A percentile compares a stretch with the other conserved stretches of the same genome.
Evolutionary conservation across 1,139 yeast species (phyloP).

Genomic region (Magnusiomyces clavatus): DNA sequence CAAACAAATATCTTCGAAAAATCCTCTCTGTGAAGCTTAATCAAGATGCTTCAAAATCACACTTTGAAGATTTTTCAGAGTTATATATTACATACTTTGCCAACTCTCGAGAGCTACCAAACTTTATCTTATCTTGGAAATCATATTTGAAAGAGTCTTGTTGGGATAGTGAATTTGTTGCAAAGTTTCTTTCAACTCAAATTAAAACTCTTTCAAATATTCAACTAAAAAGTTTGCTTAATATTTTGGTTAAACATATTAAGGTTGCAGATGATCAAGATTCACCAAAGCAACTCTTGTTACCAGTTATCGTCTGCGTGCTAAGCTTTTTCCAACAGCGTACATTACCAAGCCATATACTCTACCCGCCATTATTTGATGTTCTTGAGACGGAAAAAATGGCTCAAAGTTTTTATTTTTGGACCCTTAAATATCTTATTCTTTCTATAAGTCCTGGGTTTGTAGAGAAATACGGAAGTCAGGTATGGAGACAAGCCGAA

Average conservation of each 20-base stretch:
- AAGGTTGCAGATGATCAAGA: background rate
- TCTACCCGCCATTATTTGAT: conserved; percentile 7
- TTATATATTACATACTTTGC: conserved; percentile 14
- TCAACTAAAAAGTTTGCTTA: conserved; percentile 17
- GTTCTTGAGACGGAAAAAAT: conserved; percentile 6
- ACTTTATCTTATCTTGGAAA: conserved; percentile 14
- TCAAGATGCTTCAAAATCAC: background rate
- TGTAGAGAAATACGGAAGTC: conserved; percentile 9
- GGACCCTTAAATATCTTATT: conserved; percentile 16
- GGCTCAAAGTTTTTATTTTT: conserved; percentile 8
- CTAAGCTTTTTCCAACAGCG: conserved; percentile 13
- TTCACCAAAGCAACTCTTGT: conserved; percentile 10
- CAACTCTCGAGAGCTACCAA: conserved; percentile 14
- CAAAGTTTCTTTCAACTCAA: conserved; percentile 14
- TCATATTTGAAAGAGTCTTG: conserved; percentile 9
- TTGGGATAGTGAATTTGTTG: conserved; percentile 16
- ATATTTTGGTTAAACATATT: conserved; percentile 5
- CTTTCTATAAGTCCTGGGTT: conserved; percentile 15
- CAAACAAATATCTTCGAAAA: conserved; percentile 3
- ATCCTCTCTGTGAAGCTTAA: conserved; percentile 5
- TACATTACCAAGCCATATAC: conserved; percentile 7
- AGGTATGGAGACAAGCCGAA: conserved; percentile 13
- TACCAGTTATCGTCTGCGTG: conserved; percentile 12
- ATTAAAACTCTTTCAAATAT: conserved; percentile 17
- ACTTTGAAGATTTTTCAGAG: conserved; percentile 9